Conservation (phyloP, 2,329 filamentous ascomycete genomes). For the Diatrype stigma region DNA sequence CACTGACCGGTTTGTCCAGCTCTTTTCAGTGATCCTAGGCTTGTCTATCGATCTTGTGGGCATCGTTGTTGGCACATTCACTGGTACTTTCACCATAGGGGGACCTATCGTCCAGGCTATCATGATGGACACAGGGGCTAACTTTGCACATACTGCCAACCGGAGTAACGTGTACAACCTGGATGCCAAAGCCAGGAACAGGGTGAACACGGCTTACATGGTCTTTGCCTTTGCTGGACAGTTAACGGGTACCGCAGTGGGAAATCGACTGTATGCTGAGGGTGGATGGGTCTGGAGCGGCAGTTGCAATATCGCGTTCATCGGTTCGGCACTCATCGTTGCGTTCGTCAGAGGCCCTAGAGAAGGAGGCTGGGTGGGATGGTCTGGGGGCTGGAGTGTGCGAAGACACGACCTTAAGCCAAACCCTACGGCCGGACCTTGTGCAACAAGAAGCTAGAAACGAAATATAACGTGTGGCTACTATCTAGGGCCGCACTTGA, state of each 20-base stretch:
- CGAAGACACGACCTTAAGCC: conserved; percentile 13
- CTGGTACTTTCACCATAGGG: conserved; percentile 60
- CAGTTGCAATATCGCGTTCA: conserved; percentile 35
- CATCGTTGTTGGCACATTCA: conserved; percentile 64
- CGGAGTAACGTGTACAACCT: conserved; percentile 66
- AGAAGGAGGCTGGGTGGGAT: conserved; percentile 39
- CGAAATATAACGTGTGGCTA: too few relatives aligned
- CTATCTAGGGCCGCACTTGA: too few relatives aligned
- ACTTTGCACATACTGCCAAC: conserved; percentile 72
- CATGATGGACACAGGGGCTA: conserved; percentile 66
- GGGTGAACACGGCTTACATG: conserved; percentile 83
- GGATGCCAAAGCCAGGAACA: conserved; percentile 66
- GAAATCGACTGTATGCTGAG: conserved; percentile 47
- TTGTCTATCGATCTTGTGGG: conserved; percentile 56
- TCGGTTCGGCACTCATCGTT: conserved; percentile 32
- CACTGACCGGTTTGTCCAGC: conserved; percentile 66
- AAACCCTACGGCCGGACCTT: background rate
- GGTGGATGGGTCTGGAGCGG: conserved; percentile 50
- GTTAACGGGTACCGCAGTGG: conserved; percentile 62
- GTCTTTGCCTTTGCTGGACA: conserved; percentile 68
- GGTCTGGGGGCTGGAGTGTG: conserved; percentile 38
- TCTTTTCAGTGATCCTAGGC: conserved; percentile 63
- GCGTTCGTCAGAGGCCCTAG: conserved; percentile 34
- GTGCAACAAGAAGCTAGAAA: background rate
- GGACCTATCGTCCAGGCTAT: conserved; percentile 71